Base-by-base conservation (phyloP, 2,329 filamentous ascomycete genomes). In the Cladosporium phlei region DNA sequence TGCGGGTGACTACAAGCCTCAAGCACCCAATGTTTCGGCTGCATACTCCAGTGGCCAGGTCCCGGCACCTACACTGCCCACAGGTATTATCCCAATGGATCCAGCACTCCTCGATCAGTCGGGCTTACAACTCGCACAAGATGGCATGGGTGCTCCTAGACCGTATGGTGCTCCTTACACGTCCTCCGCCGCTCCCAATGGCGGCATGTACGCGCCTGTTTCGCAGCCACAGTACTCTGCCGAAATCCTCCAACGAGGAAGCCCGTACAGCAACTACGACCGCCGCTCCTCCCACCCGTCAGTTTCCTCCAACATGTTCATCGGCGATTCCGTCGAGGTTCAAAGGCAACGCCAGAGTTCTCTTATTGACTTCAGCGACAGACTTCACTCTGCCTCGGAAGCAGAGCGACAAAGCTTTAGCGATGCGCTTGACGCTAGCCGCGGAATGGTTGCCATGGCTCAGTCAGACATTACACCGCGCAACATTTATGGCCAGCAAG, bases 371-470 rank as follows among this genome's bases (percentile, higher is more conserved):
- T 74, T 77, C 68, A 56, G 52, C 49, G 69, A 71, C 66, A 76
- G 77, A 69, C 78, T 80, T 66, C 73, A 70, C 55, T 69, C 79
- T 42, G 57, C 62, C 22, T 73, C 69, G 66, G 78, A 69, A 72
- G 79, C 70, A 63, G 82, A 74, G 39, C 74, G 77, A 46, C 76
- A 84, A 57, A 85, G 83, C 58, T 94, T 90, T 66, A 87, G 85
- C 55, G 91, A 96, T 63, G 88, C 88, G 21, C 81, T 97, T 47
- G 91, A 96, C 66, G 90, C 90, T 19, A 90, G 89, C 65, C 86
- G 93, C 52, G 88, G 89, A 57, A 96, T 97, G 87, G 79, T 96
- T 20, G 88, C 89, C 28, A 86, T 97, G 78, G 95, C 88, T 77
- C 89, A 96, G 70, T 59, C 60, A 6, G 89, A 96, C 59, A 69